Evolutionary conservation across 495 filamentous ascomycete species (phyloP).

Genomic region (Xylaria scruposa): DNA sequence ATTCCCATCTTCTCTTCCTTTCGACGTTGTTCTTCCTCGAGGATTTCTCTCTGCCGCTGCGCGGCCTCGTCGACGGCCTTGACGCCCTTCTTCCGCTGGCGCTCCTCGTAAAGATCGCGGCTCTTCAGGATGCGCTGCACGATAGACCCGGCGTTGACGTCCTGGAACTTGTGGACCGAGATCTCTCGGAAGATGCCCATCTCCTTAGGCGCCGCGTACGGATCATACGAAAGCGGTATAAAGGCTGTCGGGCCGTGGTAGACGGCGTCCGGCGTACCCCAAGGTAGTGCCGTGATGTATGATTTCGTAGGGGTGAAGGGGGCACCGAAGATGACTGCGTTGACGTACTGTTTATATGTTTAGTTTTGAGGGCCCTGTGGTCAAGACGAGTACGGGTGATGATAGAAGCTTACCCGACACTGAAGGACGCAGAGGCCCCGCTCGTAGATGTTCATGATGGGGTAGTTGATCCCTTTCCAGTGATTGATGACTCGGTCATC

Average conservation of each 20-base stretch:
- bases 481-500: constrained; percentile 92
- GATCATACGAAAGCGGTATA: constrained; percentile 85
- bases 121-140: constrained; percentile 87
- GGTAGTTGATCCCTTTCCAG: constrained; percentile 97
- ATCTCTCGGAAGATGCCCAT: constrained; percentile 82
- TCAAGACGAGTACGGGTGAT: not conserved
- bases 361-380: constrained; percentile 1
- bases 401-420: constrained; percentile 70
- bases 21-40: constrained; percentile 58
- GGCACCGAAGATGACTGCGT: constrained; percentile 85
- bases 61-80: constrained; percentile 78
- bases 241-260: constrained; percentile 96
- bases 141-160: constrained; percentile 92
- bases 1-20: constrained; percentile 43
- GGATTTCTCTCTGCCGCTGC: constrained; percentile 57
- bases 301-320: constrained; percentile 80
- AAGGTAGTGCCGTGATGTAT: constrained; percentile 78
- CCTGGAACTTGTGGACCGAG: constrained; percentile 73
- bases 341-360: constrained; percentile 68
- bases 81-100: constrained; percentile 85
- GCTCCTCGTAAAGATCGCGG: constrained; percentile 82
- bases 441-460: constrained; percentile 99
- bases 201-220: constrained; percentile 77
- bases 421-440: constrained; percentile 93
- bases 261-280: constrained; percentile 76